These are phyloP conservation scores for Exophiala spinifera DNA, from an alignment of 2,329 filamentous ascomycete species.

Conservation along the genomic window DNA sequence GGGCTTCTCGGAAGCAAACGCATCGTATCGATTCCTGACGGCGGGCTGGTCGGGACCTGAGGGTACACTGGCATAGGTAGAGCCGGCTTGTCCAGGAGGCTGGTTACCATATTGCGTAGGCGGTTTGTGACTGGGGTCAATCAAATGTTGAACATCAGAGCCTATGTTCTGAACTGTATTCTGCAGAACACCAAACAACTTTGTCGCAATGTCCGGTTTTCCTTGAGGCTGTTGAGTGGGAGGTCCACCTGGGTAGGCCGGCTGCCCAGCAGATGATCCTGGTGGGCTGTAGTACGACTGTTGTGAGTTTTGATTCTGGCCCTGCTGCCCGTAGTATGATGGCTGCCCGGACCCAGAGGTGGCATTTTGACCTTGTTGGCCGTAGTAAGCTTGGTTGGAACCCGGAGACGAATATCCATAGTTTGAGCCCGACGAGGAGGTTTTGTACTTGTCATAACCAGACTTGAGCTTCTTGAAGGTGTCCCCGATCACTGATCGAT, in stretches of 20 bases:
- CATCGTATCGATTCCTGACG: constrained; percentile 46
- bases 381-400: constrained; percentile 30
- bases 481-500: constrained; percentile 53
- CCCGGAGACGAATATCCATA: constrained; percentile 29
- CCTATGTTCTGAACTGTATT: constrained; percentile 47
- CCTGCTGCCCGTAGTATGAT: constrained; percentile 4
- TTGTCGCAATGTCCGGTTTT: constrained; percentile 33
- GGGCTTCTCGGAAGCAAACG: constrained; percentile 67
- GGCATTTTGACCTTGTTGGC: constrained; percentile 12
- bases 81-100: constrained; percentile 9
- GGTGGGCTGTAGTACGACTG: constrained; percentile 2
- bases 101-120: constrained; percentile 27
- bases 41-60: neutral
- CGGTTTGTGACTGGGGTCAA: constrained; percentile 36
- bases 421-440: constrained; percentile 17
- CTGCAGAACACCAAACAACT: constrained; percentile 51
- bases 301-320: neutral
- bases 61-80: constrained; percentile 11
- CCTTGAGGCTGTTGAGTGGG: constrained; percentile 1
- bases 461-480: constrained; percentile 49
- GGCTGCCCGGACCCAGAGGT: neutral
- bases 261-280: neutral
- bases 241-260: neutral
- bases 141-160: constrained; percentile 43
- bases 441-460: constrained; percentile 34